phyloP scores from a whole-genome alignment of 208 protist genomes.

The Leishmania lainsoni region DNA sequence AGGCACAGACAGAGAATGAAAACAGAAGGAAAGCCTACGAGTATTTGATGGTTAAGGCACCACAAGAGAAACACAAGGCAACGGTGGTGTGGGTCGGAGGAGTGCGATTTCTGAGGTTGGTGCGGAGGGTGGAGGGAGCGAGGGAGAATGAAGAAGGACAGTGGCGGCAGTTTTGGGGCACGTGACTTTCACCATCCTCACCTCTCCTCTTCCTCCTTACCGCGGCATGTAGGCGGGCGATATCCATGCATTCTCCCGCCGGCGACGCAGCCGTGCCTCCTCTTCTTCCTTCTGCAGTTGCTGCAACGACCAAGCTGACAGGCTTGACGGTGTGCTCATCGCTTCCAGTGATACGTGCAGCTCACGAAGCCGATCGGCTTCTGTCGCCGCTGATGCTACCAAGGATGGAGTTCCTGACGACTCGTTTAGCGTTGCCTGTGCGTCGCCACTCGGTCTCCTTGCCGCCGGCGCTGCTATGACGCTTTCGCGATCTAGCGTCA shows the following conservation, averaged over 20 bases:
- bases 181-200: background rate
- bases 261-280: slow-evolving; percentile 13
- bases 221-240: slow-evolving; percentile 12
- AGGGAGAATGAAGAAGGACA: background rate
- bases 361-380: slow-evolving; percentile 3
- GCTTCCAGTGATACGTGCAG: slow-evolving; percentile 13
- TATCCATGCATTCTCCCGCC: slow-evolving; percentile 24
- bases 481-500: slow-evolving; percentile 27
- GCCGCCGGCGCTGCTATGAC: background rate
- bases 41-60: background rate
- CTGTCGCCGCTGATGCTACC: background rate
- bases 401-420: background rate
- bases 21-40: background rate
- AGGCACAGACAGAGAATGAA: no score
- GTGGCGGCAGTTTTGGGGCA: background rate
- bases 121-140: background rate
- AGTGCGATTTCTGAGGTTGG: background rate
- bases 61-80: background rate
- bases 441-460: background rate
- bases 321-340: slow-evolving; percentile 18
- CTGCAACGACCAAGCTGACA: slow-evolving; percentile 22
- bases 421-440: background rate
- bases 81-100: background rate
- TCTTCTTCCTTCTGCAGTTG: slow-evolving; percentile 19
- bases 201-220: background rate